Evolutionary conservation across 192 early-diverging fungal genomes (phyloP).

Genomic region (Coemansia sp.): DNA sequence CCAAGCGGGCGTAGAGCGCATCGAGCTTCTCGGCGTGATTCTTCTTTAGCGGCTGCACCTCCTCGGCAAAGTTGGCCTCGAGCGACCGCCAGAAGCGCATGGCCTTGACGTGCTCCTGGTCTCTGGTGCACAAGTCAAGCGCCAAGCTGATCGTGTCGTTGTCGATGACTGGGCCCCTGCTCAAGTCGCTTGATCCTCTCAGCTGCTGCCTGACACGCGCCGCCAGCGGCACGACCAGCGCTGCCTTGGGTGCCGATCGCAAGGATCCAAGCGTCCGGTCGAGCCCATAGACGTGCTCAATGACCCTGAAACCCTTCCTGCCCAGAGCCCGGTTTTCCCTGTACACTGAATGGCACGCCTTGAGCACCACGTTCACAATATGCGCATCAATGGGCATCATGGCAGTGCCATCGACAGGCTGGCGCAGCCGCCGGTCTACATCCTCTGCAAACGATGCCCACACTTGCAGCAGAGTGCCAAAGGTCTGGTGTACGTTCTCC

Average conservation of each 20-base stretch:
- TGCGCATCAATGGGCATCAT: slow-evolving; percentile 23
- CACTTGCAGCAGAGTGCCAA: slow-evolving; percentile 15
- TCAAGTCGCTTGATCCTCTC: not conserved
- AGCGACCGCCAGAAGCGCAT: slow-evolving; percentile 48
- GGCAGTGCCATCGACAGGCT: slow-evolving; percentile 11
- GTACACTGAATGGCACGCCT: slow-evolving; percentile 35
- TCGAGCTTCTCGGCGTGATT: slow-evolving; percentile 1
- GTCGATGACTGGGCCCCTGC: slow-evolving; percentile 7
- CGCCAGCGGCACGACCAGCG: slow-evolving; percentile 8
- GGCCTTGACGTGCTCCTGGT: slow-evolving; percentile 32
- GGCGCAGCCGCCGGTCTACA: slow-evolving; percentile 11
- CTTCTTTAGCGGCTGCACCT: slow-evolving; percentile 6
- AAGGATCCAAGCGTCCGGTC: not conserved
- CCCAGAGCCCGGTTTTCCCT: slow-evolving; percentile 31
- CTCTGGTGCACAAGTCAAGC: slow-evolving; percentile 33
- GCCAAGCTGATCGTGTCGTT: slow-evolving; percentile 27
- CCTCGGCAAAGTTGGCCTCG: slow-evolving; percentile 17
- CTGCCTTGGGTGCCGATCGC: not conserved
- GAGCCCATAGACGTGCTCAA: slow-evolving; percentile 37
- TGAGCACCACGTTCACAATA: slow-evolving; percentile 32
- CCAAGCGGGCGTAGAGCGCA: slow-evolving; percentile 6
- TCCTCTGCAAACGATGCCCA: slow-evolving; percentile 33
- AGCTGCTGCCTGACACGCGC: slow-evolving; percentile 7
- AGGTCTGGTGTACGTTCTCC: slow-evolving; percentile 20
- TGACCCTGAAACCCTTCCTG: slow-evolving; percentile 27